Conservation (phyloP, 805 yeast species). For the Lachancea fermentati region DNA sequence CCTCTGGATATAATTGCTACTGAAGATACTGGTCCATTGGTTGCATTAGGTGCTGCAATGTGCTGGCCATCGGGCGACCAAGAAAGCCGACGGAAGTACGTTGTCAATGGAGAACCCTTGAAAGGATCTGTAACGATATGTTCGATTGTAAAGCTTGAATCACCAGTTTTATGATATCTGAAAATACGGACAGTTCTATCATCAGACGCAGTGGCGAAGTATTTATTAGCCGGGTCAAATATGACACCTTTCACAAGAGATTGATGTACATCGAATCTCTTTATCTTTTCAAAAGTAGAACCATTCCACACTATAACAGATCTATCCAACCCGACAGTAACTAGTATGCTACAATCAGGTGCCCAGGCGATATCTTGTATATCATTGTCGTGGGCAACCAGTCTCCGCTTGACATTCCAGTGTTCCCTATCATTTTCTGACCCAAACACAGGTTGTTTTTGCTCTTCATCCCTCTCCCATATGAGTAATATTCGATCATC, state of each 20-base stretch:
- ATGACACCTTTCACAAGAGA: constrained; percentile 95
- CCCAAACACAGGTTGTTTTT: constrained; percentile 54
- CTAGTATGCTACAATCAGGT: constrained; percentile 85
- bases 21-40: constrained; percentile 74
- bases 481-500: constrained; percentile 88
- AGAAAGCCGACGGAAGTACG: constrained; percentile 80
- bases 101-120: constrained; percentile 80
- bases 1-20: constrained; percentile 73
- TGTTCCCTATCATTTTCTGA: constrained; percentile 75
- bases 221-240: constrained; percentile 97
- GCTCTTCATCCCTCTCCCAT: constrained; percentile 83
- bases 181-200: constrained; percentile 87
- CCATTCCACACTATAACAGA: constrained; percentile 94
- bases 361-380: constrained; percentile 98
- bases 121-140: constrained; percentile 81
- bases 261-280: constrained; percentile 86
- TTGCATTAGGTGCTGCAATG: constrained; percentile 80
- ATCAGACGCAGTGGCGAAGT: constrained; percentile 94
- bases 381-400: constrained; percentile 96
- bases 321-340: constrained; percentile 91
- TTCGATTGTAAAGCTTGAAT: constrained; percentile 80
- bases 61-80: constrained; percentile 92
- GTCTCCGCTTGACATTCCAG: constrained; percentile 88
- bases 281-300: constrained; percentile 75
- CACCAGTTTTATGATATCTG: constrained; percentile 70